Percentiles rank a stretch among this genome's conserved stretches.
Conservation (phyloP, 345 rosid genomes). For the Linum usitatissimum region DNA sequence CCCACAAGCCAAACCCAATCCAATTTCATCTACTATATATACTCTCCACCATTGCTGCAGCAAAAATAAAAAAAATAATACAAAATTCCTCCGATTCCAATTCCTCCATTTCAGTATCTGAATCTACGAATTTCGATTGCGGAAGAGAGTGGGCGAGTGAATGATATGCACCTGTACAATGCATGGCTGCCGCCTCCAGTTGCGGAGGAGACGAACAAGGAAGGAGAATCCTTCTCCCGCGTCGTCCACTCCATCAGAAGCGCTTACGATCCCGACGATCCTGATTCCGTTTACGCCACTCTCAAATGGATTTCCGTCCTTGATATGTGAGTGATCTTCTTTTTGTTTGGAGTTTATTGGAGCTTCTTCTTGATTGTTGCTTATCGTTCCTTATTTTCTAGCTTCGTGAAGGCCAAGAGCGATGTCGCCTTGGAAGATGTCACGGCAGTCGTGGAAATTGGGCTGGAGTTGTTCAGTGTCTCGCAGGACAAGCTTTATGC, state of each 20-base stretch:
- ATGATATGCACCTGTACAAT: constrained; percentile 81
- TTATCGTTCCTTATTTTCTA: constrained; percentile 18
- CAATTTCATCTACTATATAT: not conserved
- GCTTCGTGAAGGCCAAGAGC: constrained; percentile 87
- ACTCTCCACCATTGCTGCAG: not conserved
- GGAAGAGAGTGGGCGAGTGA: not conserved
- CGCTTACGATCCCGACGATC: constrained; percentile 59
- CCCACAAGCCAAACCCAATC: not conserved
- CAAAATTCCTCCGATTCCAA: not conserved
- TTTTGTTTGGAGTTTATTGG: not conserved
- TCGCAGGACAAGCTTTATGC: constrained; percentile 71
- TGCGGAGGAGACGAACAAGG: constrained; percentile 69
- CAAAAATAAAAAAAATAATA: not conserved
- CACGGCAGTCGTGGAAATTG: constrained; percentile 47
- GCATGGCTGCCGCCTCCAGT: constrained; percentile 95
- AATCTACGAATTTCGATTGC: not conserved
- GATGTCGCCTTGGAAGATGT: constrained; percentile 73
- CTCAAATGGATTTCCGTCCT: constrained; percentile 89
- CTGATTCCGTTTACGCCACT: constrained; percentile 82
- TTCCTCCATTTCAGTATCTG: not conserved
- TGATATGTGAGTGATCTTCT: constrained; percentile 43
- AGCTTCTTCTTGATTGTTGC: not conserved
- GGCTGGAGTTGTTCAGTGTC: constrained; percentile 55
- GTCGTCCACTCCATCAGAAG: constrained; percentile 57
- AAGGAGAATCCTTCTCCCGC: constrained; percentile 64